Percentiles rank a stretch among this genome's conserved stretches.
Conservation (phyloP, 2,329 filamentous ascomycete genomes). For the Paecilomyces fulvus region DNA sequence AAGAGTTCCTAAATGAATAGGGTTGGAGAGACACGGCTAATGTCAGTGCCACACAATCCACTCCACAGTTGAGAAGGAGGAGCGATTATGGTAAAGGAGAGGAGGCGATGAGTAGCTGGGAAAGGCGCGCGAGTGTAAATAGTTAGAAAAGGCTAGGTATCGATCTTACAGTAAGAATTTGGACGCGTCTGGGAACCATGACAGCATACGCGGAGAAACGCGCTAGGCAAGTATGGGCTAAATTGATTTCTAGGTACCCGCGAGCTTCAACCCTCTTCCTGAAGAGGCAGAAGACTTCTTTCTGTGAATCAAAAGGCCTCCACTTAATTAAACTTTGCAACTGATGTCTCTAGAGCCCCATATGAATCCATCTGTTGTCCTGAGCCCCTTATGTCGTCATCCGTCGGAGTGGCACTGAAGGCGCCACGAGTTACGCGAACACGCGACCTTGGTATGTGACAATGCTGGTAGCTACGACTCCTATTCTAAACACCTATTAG, state of each 20-base stretch:
- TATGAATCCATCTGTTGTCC: background rate
- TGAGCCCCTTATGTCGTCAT: background rate
- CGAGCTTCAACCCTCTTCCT: background rate
- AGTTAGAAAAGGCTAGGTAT: constrained; percentile 5
- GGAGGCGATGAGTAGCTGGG: constrained; percentile 29
- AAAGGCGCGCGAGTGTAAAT: constrained; percentile 21
- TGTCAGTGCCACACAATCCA: constrained; percentile 31
- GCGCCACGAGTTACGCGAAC: background rate
- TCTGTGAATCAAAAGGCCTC: background rate
- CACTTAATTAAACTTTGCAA: background rate
- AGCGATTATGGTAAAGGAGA: constrained; percentile 23
- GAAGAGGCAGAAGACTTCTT: background rate
- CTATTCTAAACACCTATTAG: constrained; percentile 9
- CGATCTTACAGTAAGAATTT: constrained; percentile 2
- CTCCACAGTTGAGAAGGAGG: constrained; percentile 26
- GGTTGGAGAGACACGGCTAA: background rate
- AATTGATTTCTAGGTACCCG: background rate
- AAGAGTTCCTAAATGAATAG: background rate
- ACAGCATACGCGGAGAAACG: background rate
- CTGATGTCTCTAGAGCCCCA: background rate
- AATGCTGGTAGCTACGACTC: constrained; percentile 19
- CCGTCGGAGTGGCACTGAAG: background rate
- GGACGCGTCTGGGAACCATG: background rate
- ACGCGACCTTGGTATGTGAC: constrained; percentile 6
- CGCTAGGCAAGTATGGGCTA: background rate